Conservation (phyloP, 2,329 filamentous ascomycete species). For the Cytospora paraplurivora region DNA sequence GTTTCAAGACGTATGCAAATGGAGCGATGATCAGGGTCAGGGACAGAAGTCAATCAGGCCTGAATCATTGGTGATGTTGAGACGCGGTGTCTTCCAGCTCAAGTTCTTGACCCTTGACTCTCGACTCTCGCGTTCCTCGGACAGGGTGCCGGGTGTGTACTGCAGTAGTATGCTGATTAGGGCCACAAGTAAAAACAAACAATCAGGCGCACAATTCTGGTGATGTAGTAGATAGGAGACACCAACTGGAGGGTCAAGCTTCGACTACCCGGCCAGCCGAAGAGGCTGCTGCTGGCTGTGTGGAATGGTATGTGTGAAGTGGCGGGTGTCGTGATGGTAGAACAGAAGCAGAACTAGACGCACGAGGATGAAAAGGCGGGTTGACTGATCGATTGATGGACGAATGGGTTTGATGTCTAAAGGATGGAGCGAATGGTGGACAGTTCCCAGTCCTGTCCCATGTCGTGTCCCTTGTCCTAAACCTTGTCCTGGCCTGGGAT, state of each 20-base stretch:
- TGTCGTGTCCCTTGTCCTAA: constrained; percentile 1
- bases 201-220: constrained; percentile 1
- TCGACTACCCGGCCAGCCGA: constrained; percentile 12
- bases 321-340: constrained; percentile 1
- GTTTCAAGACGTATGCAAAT: neutral
- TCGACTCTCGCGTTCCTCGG: constrained; percentile 7
- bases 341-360: constrained; percentile 12
- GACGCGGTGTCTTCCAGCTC: neutral
- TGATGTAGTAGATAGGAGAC: neutral
- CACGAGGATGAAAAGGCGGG: constrained; percentile 13
- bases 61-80: neutral
- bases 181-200: neutral
- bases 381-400: constrained; percentile 16
- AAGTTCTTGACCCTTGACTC: neutral
- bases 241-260: neutral
- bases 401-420: constrained; percentile 5
- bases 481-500: neutral
- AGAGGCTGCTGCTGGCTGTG: constrained; percentile 16
- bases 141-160: constrained; percentile 1
- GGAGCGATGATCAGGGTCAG: constrained; percentile 1
- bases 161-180: constrained; percentile 1
- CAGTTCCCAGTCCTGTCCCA: neutral
- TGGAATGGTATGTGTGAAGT: neutral
- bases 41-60: constrained; percentile 16
- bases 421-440: neutral